Evolutionary conservation across 495 filamentous ascomycete species (phyloP).

Genomic region (Bacidia rubella): DNA sequence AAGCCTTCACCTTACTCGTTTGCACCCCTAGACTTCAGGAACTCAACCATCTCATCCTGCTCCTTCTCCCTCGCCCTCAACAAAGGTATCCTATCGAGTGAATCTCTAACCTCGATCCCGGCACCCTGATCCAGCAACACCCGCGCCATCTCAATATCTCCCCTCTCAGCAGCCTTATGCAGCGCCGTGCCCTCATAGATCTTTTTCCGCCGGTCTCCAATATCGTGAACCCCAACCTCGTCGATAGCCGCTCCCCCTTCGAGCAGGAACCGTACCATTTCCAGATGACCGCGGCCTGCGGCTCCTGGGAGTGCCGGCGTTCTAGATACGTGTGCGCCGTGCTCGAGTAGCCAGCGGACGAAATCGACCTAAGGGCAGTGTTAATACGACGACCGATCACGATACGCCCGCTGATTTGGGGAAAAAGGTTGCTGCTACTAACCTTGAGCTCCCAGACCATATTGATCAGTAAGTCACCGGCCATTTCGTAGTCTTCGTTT

Average conservation of each 20-base stretch:
- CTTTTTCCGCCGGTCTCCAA: slow-evolving; percentile 8
- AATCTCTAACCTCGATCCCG: slow-evolving; percentile 3
- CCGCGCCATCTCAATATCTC: slow-evolving; percentile 3
- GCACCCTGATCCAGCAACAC: slow-evolving; percentile 6
- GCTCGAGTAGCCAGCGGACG: slow-evolving; percentile 2
- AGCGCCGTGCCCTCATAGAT: slow-evolving; percentile 7
- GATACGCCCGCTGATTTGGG: slow-evolving; percentile 1
- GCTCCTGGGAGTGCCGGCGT: slow-evolving; percentile 5
- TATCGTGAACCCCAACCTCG: slow-evolving; percentile 10
- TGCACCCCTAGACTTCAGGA: not conserved
- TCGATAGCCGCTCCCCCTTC: slow-evolving; percentile 10
- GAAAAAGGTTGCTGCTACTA: not conserved
- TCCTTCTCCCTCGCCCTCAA: slow-evolving; percentile 1
- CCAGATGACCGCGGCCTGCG: slow-evolving; percentile 6
- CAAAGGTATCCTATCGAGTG: slow-evolving; percentile 9
- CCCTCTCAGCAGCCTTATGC: slow-evolving; percentile 10
- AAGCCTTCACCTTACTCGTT: not conserved
- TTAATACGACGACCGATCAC: slow-evolving; percentile 10
- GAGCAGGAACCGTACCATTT: slow-evolving; percentile 11
- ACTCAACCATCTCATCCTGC: not conserved
- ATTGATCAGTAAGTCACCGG: slow-evolving; percentile 9
- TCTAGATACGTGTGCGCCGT: slow-evolving; percentile 1
- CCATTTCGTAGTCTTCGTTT: slow-evolving; percentile 1
- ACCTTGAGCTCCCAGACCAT: slow-evolving; percentile 9
- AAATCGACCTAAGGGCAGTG: not conserved